phyloP scores from a whole-genome alignment of 2,329 filamentous ascomycete genomes.

The Neurospora crassa region DNA sequence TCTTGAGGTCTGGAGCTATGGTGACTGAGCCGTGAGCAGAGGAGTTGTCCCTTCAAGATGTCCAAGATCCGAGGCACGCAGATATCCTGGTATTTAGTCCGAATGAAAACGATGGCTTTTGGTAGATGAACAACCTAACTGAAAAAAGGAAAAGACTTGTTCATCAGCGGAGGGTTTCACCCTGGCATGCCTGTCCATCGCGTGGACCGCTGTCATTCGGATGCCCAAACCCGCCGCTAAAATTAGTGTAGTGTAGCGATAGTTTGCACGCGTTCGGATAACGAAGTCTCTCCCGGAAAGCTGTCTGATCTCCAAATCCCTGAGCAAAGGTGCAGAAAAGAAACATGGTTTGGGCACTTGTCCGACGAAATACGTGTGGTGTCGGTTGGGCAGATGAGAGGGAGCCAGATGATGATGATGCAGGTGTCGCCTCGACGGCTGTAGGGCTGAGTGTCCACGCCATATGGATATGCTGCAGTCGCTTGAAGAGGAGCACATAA shows the following conservation, averaged over 20 bases:
- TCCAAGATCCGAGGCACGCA: not conserved
- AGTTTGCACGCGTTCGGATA: not conserved
- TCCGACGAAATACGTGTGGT: not conserved
- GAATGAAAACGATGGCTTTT: not conserved
- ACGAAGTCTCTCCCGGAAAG: not conserved
- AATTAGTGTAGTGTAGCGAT: not conserved
- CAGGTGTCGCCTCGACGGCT: not conserved
- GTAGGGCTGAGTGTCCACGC: not conserved
- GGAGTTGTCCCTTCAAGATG: not conserved
- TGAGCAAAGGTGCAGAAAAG: not conserved
- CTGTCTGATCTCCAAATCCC: not conserved
- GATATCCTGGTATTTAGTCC: not conserved
- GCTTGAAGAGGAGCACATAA: not conserved
- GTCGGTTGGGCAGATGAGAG: not conserved
- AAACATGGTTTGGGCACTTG: not conserved
- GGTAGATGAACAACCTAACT: not conserved
- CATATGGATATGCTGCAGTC: not conserved
- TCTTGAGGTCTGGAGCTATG: slow-evolving; percentile 16
- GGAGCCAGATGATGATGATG: not conserved
- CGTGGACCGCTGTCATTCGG: not conserved
- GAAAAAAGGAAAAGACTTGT: slow-evolving; percentile 1
- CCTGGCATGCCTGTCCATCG: not conserved
- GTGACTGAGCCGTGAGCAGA: slow-evolving; percentile 3
- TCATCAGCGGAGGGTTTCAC: not conserved
- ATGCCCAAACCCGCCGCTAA: not conserved